Evolutionary conservation across 208 protist genomes (phyloP).

Genomic region (Lotmaria passim): DNA sequence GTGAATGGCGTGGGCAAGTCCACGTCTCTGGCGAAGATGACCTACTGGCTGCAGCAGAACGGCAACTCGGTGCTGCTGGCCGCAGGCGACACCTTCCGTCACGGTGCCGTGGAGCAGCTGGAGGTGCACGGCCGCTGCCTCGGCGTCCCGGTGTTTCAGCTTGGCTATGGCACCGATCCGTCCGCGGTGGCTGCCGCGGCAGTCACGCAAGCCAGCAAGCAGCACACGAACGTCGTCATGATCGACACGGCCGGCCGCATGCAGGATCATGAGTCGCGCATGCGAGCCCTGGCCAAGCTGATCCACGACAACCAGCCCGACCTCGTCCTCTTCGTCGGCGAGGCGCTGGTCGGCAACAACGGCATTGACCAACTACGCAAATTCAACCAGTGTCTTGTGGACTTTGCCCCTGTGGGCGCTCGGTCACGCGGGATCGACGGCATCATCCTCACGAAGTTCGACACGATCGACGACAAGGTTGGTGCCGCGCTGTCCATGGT

Average conservation of each 20-base stretch:
- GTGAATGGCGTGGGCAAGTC: conserved; percentile 99
- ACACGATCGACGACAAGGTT: conserved; percentile 99
- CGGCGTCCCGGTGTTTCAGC: conserved; percentile 94
- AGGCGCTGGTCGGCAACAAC: conserved; percentile 99
- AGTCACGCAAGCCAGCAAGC: conserved; percentile 86
- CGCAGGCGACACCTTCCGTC: conserved; percentile 99
- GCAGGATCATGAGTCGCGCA: conserved; percentile 99
- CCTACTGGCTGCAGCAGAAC: conserved; percentile 96
- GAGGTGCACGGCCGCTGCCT: conserved; percentile 95
- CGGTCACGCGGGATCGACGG: conserved; percentile 97
- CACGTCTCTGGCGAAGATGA: conserved; percentile 98
- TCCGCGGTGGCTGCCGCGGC: conserved; percentile 94
- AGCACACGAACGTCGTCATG: conserved; percentile 97
- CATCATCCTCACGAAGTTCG: conserved; percentile 99
- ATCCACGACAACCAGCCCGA: conserved; percentile 97
- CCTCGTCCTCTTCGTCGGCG: conserved; percentile 99
- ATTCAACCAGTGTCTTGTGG: conserved; percentile 97
- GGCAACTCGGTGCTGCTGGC: conserved; percentile 94
- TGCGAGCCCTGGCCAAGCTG: conserved; percentile 98
- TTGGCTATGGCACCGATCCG: conserved; percentile 98
- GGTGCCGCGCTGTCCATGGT: conserved; percentile 99
- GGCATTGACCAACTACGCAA: conserved; percentile 98
- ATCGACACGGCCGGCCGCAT: conserved; percentile 99
- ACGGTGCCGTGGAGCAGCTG: conserved; percentile 99
- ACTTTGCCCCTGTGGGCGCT: conserved; percentile 84